These are phyloP conservation scores for Ophiosphaerella herpotricha DNA, from an alignment of 2,329 filamentous ascomycete genomes.

Conservation along the genomic window DNA sequence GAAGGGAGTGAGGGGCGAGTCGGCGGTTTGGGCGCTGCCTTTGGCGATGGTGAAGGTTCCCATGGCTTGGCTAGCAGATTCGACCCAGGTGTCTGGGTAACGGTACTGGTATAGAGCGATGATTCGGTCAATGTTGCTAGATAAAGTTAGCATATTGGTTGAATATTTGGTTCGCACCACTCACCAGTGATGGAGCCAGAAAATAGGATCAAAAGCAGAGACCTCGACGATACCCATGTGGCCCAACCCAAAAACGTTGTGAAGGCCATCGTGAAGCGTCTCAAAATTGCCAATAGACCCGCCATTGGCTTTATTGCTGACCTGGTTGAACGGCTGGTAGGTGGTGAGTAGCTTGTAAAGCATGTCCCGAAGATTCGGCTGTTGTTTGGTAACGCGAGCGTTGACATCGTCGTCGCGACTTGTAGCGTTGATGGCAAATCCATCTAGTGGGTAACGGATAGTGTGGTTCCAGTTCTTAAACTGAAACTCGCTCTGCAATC, in stretches of 20 bases:
- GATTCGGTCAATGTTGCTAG: slow-evolving; percentile 32
- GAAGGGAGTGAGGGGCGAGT: slow-evolving; percentile 33
- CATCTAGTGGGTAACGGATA: slow-evolving; percentile 31
- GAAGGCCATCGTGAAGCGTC: slow-evolving; percentile 38
- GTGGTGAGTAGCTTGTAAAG: slow-evolving; percentile 40
- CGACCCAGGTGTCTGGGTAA: slow-evolving; percentile 41
- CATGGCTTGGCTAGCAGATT: slow-evolving; percentile 24
- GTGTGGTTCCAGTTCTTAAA: slow-evolving; percentile 43
- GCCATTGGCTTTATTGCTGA: slow-evolving; percentile 38
- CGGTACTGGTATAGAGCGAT: slow-evolving; percentile 33
- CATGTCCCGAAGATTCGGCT: slow-evolving; percentile 37
- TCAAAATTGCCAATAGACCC: slow-evolving; percentile 40
- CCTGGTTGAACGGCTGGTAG: slow-evolving; percentile 38
- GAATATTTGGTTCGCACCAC: neutral
- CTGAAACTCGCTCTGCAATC: slow-evolving; percentile 27
- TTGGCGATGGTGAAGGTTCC: slow-evolving; percentile 27
- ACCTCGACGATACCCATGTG: slow-evolving; percentile 40
- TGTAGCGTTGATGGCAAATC: slow-evolving; percentile 27
- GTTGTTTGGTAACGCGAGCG: slow-evolving; percentile 27
- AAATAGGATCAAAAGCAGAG: slow-evolving; percentile 39
- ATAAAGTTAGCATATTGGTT: slow-evolving; percentile 3
- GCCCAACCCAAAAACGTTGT: slow-evolving; percentile 50
- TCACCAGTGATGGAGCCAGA: slow-evolving; percentile 41
- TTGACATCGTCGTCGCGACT: slow-evolving; percentile 37
- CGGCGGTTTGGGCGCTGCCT: slow-evolving; percentile 23